Base-by-base conservation (phyloP, 495 filamentous ascomycete species). In the Elaphomyces granulatus region DNA sequence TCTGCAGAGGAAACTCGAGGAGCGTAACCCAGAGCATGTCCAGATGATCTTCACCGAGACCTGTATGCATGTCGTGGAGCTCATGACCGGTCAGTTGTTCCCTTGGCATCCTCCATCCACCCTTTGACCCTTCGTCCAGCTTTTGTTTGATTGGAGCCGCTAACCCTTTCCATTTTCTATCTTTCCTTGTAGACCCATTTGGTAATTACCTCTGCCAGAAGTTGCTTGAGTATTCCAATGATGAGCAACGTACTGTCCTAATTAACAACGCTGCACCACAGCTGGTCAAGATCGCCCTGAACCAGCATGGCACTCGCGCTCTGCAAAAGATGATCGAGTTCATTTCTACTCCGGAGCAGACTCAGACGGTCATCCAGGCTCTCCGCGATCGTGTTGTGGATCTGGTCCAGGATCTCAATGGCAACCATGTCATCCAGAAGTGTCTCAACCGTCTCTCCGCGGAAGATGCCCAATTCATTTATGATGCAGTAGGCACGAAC, bases 261-360 rank as follows among this genome's bases (percentile, higher is more conserved):
- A 85, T 98, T 50, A 77, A 87, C 53, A 93, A 90, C 51, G 84
- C 90, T 9, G 72, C 84, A 8, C 70, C 76, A 8, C 74, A 86
- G 36, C 78, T 98, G 58, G 86, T 93, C 17, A 75, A 76, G 40
- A 95, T 95, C 54, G 90, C 92, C 6, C 62, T 95, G 38, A 96
- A 96, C 58, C 85, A 92, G 62, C 90, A 98, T 60, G 90, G 90
- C 43, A 98, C 90, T 30, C 75, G 90, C 20, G 90, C 90, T 47
- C 61, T 98, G 41, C 90, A 98, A 62, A 96, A 95, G 70, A 98
- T 98, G 90, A 96, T 98, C 44, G 90, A 98, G 55, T 88, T 81
- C 50, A 83, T 98, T 48, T 79, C 81, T 33, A 87, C 81, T 21
- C 65, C 71, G 2, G 76, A 81, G 48, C 79, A 81, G 61, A 81